Conservation (phyloP, 148 eudicot species). For the Polygonum aviculare region DNA sequence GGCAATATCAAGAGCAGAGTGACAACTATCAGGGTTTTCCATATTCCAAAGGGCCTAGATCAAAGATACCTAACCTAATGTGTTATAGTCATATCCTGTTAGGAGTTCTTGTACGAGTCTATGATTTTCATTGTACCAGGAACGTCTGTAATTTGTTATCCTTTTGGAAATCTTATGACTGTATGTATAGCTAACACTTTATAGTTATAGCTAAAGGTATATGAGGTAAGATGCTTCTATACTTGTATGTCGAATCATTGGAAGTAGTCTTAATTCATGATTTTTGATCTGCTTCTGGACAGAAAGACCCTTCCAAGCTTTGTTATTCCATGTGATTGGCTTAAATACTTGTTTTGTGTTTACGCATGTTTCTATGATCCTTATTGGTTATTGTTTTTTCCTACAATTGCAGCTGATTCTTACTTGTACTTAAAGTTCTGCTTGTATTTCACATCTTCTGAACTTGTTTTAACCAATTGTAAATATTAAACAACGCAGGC, state of each 20-base stretch:
- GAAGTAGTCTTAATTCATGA: not conserved
- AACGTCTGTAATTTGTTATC: not conserved
- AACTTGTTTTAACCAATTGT: not conserved
- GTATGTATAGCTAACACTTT: not conserved
- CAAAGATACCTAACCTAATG: not conserved
- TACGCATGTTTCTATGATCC: not conserved
- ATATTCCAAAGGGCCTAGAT: not conserved
- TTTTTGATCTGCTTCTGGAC: not conserved
- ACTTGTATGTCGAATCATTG: not conserved
- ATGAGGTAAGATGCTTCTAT: not conserved
- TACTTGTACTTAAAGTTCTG: not conserved
- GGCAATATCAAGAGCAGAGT: not conserved
- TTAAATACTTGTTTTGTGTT: not conserved
- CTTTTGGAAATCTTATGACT: not conserved
- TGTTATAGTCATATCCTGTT: not conserved
- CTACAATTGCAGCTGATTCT: not conserved
- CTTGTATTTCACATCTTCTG: not conserved
- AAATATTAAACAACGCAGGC: slow-evolving; percentile 35
- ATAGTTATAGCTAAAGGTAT: not conserved
- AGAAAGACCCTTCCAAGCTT: not conserved
- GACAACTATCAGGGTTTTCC: not conserved
- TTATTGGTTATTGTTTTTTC: not conserved
- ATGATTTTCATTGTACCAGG: not conserved
- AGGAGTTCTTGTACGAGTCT: not conserved
- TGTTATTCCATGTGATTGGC: not conserved